phyloP scores from a whole-genome alignment of 2,329 filamentous ascomycete genomes.

The Rhynchosporium graminicola region DNA sequence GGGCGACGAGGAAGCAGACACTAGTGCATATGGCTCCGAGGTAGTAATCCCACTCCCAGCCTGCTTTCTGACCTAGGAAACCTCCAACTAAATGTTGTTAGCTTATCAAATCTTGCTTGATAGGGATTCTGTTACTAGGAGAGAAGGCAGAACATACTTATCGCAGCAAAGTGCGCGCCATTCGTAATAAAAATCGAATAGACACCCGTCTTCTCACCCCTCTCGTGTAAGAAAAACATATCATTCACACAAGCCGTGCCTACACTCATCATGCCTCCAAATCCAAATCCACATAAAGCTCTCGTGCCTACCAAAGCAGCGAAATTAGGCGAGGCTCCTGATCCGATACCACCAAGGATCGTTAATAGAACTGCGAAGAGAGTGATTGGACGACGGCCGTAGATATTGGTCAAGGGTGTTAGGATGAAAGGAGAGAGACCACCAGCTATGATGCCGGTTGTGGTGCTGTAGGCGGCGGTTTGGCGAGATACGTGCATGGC shows the following conservation, averaged over 20 bases:
- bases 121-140: neutral
- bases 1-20: slow-evolving; percentile 32
- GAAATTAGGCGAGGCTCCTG: slow-evolving; percentile 32
- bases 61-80: slow-evolving; percentile 33
- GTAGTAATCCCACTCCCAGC: slow-evolving; percentile 40
- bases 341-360: slow-evolving; percentile 35
- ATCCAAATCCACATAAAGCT: slow-evolving; percentile 35
- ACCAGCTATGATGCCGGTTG: slow-evolving; percentile 36
- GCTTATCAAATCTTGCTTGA: neutral
- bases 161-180: slow-evolving; percentile 37
- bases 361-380: slow-evolving; percentile 36
- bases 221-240: slow-evolving; percentile 39
- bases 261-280: slow-evolving; percentile 39
- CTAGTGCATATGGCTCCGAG: slow-evolving; percentile 34
- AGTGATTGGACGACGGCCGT: slow-evolving; percentile 38
- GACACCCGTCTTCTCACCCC: slow-evolving; percentile 38
- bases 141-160: slow-evolving; percentile 28
- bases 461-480: slow-evolving; percentile 37
- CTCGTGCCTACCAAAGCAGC: slow-evolving; percentile 34
- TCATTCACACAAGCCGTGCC: slow-evolving; percentile 38
- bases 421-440: slow-evolving; percentile 38
- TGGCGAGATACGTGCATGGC: slow-evolving; percentile 31
- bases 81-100: slow-evolving; percentile 33
- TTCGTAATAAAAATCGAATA: slow-evolving; percentile 39
- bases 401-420: slow-evolving; percentile 36